phyloP scores from a whole-genome alignment of 192 early-diverging fungal genomes.

The Dissophora ornata region DNA sequence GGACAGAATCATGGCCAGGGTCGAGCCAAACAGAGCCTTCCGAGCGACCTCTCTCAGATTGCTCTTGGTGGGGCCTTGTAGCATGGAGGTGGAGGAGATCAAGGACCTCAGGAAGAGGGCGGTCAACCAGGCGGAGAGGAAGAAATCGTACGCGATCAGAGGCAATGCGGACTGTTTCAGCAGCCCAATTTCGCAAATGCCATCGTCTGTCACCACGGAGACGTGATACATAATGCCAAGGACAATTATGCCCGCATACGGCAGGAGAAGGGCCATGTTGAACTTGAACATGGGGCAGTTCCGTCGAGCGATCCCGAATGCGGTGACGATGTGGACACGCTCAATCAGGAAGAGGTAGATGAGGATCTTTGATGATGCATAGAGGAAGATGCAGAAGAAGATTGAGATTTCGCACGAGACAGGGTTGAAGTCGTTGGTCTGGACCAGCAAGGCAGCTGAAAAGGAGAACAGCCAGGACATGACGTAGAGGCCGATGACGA shows the following conservation, averaged over 20 bases:
- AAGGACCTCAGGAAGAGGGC: constrained; percentile 27
- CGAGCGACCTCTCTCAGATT: constrained; percentile 49
- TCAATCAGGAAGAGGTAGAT: constrained; percentile 63
- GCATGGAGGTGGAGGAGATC: constrained; percentile 36
- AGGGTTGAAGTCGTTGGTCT: constrained; percentile 59
- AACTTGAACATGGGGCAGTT: constrained; percentile 51
- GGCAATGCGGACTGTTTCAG: background rate
- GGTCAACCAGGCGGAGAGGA: constrained; percentile 33
- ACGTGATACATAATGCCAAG: constrained; percentile 45
- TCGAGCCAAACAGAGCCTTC: constrained; percentile 46
- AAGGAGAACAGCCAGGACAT: constrained; percentile 59
- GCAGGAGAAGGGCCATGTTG: constrained; percentile 53
- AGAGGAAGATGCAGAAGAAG: constrained; percentile 54
- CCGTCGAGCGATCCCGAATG: constrained; percentile 38
- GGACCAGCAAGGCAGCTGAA: constrained; percentile 53
- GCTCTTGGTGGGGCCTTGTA: constrained; percentile 38
- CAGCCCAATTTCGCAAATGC: constrained; percentile 34
- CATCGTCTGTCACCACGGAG: constrained; percentile 11
- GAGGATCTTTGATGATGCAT: constrained; percentile 52
- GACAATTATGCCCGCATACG: constrained; percentile 42
- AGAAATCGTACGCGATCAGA: constrained; percentile 31
- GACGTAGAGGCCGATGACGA: constrained; percentile 49
- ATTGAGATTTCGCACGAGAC: constrained; percentile 50
- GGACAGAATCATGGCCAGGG: constrained; percentile 52
- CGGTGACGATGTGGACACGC: constrained; percentile 36